Evolutionary conservation across 768 basidiomycete species (phyloP).

Genomic region (Favolaschia claudopus): DNA sequence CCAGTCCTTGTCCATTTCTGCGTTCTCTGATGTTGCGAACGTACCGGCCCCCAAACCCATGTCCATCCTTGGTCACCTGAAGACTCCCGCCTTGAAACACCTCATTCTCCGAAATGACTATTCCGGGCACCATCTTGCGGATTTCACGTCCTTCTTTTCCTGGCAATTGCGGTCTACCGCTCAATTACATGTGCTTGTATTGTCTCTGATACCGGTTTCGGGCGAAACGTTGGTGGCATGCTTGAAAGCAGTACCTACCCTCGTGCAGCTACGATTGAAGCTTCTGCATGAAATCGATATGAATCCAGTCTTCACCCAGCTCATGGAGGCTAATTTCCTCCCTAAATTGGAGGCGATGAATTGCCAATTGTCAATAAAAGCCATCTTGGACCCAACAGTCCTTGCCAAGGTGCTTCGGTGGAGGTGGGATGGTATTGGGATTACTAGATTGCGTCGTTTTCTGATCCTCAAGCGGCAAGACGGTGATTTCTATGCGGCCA

Average conservation of each 20-base stretch:
- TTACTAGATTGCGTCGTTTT: no score
- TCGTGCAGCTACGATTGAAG: background rate
- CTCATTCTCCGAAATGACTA: background rate
- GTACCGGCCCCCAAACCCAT: background rate
- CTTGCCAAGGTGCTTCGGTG: no score
- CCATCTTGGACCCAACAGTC: no score
- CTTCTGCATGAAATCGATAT: background rate
- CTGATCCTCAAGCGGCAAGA: no score
- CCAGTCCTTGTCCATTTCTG: background rate
- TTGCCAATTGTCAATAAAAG: no score
- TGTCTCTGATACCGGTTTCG: background rate
- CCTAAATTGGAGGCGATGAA: constrained; percentile 12
- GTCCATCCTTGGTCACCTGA: background rate
- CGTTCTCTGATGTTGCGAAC: no score
- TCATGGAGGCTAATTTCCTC: background rate
- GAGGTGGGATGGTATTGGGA: no score
- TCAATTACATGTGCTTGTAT: background rate
- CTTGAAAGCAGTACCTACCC: background rate
- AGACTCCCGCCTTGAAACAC: background rate
- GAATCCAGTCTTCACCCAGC: background rate
- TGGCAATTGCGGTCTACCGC: background rate
- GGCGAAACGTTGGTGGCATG: background rate
- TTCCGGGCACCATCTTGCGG: no score
- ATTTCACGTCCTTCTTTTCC: background rate
- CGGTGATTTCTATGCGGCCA: no score